phyloP scores from a whole-genome alignment of 169 alveolate species.

The Hammondia hammondi region DNA sequence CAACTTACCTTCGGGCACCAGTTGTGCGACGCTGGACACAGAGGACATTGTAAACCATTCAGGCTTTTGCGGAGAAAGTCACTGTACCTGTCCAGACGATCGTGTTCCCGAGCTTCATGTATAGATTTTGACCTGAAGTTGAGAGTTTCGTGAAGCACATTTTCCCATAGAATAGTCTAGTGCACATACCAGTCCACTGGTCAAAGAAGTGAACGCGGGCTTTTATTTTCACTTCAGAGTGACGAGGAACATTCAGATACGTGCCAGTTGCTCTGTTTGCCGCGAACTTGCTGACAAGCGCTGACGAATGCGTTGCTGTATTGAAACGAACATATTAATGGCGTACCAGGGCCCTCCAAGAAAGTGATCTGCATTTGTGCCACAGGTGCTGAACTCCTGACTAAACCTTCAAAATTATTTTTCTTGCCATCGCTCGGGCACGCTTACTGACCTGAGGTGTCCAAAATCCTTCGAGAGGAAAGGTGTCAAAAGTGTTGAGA shows the following conservation, averaged over 20 bases:
- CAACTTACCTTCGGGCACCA: slow-evolving; percentile 33
- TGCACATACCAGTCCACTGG: slow-evolving; percentile 68
- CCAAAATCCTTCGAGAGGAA: slow-evolving; percentile 35
- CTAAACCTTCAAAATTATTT: not conserved
- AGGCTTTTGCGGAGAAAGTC: not conserved
- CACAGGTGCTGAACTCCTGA: slow-evolving; percentile 54
- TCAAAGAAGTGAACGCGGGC: slow-evolving; percentile 73
- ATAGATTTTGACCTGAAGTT: slow-evolving; percentile 48
- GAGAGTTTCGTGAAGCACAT: not conserved
- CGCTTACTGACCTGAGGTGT: slow-evolving; percentile 26
- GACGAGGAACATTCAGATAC: slow-evolving; percentile 60
- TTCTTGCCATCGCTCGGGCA: not conserved
- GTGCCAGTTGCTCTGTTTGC: slow-evolving; percentile 56
- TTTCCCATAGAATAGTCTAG: not conserved
- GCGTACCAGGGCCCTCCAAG: slow-evolving; percentile 69
- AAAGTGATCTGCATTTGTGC: slow-evolving; percentile 33
- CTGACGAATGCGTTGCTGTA: not conserved
- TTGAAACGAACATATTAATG: not conserved
- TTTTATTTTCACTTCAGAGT: slow-evolving; percentile 48
- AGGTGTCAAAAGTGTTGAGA: slow-evolving; percentile 17
- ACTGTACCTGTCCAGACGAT: slow-evolving; percentile 49
- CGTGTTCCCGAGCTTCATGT: slow-evolving; percentile 50
- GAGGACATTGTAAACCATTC: not conserved
- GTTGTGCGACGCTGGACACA: not conserved
- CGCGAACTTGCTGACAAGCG: slow-evolving; percentile 60